A percentile compares a stretch with the other conserved stretches of the same genome.
Evolutionary conservation across 225 moss, liverwort and hornwort genomes (phyloP).

Genomic region (Bryoerythrophyllum caledonicum): DNA sequence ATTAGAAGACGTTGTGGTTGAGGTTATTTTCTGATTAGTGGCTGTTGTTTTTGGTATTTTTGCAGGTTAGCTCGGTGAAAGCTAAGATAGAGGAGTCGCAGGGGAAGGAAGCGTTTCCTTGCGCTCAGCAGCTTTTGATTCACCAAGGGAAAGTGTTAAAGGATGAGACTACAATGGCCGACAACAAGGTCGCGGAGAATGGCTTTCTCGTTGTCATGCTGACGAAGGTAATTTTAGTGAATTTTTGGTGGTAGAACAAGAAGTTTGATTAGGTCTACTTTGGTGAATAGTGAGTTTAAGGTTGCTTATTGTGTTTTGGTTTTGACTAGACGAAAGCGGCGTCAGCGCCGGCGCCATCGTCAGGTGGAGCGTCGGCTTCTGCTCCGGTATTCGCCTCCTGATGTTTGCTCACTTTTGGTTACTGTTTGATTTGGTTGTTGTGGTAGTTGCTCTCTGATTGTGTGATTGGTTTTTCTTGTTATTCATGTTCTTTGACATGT

Average conservation of each 20-base stretch:
- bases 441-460: not conserved
- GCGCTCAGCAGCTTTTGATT: slow-evolving; percentile 84
- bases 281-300: not conserved
- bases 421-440: not conserved
- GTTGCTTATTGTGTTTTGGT: slow-evolving; percentile 1
- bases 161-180: slow-evolving; percentile 80
- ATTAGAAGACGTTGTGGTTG: not conserved
- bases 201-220: slow-evolving; percentile 88
- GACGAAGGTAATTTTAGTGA: slow-evolving; percentile 56
- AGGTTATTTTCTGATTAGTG: not conserved
- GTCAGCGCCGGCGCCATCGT: slow-evolving; percentile 13
- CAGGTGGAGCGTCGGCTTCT: slow-evolving; percentile 51
- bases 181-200: slow-evolving; percentile 82
- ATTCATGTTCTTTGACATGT: not conserved
- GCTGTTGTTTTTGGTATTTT: not conserved
- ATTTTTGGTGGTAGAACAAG: not conserved
- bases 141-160: slow-evolving; percentile 89
- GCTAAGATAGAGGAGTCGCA: slow-evolving; percentile 78
- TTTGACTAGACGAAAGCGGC: slow-evolving; percentile 55
- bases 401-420: not conserved
- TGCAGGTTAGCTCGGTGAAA: slow-evolving; percentile 85
- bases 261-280: not conserved
- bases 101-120: slow-evolving; percentile 75
- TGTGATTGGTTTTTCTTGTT: not conserved
- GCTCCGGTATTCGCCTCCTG: slow-evolving; percentile 42